Conservation (phyloP, 495 filamentous ascomycete species). For the Daldinia loculata region DNA sequence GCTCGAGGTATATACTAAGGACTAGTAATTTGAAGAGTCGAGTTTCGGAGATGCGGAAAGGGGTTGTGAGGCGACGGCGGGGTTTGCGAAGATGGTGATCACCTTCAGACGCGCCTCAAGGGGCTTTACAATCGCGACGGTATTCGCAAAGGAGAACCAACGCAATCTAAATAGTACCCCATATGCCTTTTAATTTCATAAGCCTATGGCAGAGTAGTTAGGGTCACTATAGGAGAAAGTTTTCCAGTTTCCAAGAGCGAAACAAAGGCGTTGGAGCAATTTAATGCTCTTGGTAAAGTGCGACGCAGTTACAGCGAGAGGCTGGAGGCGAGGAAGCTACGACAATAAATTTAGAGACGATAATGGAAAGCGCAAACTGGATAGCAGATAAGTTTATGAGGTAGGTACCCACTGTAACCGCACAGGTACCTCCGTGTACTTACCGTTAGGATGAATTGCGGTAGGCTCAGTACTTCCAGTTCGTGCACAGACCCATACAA, state of each 20-base stretch:
- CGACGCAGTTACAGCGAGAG: neutral
- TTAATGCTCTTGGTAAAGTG: neutral
- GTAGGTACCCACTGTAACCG: neutral
- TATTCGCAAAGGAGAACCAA: neutral
- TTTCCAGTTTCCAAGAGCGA: neutral
- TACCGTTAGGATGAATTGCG: neutral
- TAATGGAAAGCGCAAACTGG: neutral
- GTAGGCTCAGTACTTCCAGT: neutral
- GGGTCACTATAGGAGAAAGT: neutral
- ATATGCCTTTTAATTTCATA: neutral
- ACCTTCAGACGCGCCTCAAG: conserved; percentile 17
- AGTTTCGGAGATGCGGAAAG: neutral
- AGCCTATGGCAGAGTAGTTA: neutral
- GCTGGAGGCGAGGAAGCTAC: neutral
- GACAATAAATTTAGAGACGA: conserved; percentile 10
- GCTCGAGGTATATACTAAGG: neutral
- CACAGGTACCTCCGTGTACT: too few species aligned
- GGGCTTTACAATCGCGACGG: conserved; percentile 2
- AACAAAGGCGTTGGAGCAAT: neutral
- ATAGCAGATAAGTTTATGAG: neutral
- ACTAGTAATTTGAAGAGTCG: neutral
- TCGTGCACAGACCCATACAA: neutral
- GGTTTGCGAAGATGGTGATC: conserved; percentile 22
- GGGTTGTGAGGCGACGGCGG: conserved; percentile 11
- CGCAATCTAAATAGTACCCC: neutral